phyloP scores from a whole-genome alignment of 192 early-diverging fungal species.

The Chytriomyces sp. region DNA sequence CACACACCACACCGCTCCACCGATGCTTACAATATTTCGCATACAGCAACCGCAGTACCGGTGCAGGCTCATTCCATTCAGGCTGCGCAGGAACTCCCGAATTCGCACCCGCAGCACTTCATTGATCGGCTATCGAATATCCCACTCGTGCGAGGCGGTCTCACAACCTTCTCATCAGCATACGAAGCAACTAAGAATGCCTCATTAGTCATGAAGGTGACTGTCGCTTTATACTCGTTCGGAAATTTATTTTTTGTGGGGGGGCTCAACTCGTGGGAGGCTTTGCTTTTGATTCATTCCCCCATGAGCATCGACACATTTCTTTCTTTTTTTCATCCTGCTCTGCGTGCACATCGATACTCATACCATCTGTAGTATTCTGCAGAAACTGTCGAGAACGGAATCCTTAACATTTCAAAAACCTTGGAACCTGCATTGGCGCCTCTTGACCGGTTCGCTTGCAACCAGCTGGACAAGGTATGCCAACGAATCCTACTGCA shows the following conservation, averaged over 20 bases:
- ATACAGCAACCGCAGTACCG: neutral
- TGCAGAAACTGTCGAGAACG: slow-evolving; percentile 78
- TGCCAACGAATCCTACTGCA: neutral
- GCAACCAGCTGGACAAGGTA: slow-evolving; percentile 76
- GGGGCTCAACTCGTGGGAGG: too few species aligned
- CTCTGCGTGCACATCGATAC: neutral
- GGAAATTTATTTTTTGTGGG: too few species aligned
- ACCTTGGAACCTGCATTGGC: slow-evolving; percentile 72
- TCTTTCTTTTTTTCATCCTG: neutral
- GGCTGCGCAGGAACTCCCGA: neutral
- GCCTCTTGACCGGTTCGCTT: slow-evolving; percentile 76
- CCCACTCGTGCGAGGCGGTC: slow-evolving; percentile 77
- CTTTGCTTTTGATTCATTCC: too few species aligned
- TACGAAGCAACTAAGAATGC: slow-evolving; percentile 77
- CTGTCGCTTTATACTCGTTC: neutral
- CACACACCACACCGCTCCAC: neutral
- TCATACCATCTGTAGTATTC: slow-evolving; percentile 52
- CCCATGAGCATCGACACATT: too few species aligned
- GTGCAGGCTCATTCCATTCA: neutral
- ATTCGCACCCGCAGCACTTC: slow-evolving; percentile 54
- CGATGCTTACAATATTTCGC: neutral
- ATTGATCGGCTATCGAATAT: slow-evolving; percentile 79
- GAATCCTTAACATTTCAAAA: slow-evolving; percentile 72
- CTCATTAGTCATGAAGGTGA: slow-evolving; percentile 58
- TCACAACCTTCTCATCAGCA: slow-evolving; percentile 56